Conservation (phyloP, 495 filamentous ascomycete species). For the Aeminium ludgeri region DNA sequence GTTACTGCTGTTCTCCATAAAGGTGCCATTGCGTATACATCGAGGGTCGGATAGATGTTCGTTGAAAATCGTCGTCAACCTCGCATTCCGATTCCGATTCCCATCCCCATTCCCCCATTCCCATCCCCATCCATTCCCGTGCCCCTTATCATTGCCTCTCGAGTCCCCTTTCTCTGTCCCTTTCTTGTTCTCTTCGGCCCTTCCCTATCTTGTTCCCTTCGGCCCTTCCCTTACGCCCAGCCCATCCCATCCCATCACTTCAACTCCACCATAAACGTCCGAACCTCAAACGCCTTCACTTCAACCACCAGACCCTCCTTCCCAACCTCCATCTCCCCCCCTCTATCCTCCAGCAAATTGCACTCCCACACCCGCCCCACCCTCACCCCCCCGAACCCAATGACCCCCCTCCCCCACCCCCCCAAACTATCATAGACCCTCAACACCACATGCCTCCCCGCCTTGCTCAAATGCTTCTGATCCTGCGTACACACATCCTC, state of each 20-base stretch:
- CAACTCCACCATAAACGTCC: constrained; percentile 63
- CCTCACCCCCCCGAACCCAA: constrained; percentile 43
- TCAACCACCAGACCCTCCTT: constrained; percentile 41
- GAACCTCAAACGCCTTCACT: constrained; percentile 78
- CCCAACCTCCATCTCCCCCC: constrained; percentile 36
- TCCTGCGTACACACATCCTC: constrained; percentile 51
- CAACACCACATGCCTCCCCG: constrained; percentile 63
- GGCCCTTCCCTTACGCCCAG: too few species aligned
- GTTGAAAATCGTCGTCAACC: too few species aligned
- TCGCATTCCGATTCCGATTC: too few species aligned
- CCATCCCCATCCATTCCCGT: too few species aligned
- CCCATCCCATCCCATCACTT: not conserved
- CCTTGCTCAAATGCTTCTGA: constrained; percentile 36
- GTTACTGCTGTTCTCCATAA: too few species aligned
- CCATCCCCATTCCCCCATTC: too few species aligned
- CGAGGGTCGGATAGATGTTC: too few species aligned
- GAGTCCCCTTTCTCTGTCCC: too few species aligned
- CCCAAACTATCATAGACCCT: constrained; percentile 87
- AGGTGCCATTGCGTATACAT: too few species aligned
- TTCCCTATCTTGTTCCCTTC: too few species aligned
- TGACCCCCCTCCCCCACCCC: constrained; percentile 49
- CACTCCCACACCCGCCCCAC: constrained; percentile 65
- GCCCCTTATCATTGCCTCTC: too few species aligned
- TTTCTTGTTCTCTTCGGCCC: too few species aligned
- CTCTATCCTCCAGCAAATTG: constrained; percentile 61